phyloP scores from a whole-genome alignment of 163 green algal genomes.

The Botryococcus braunii region DNA sequence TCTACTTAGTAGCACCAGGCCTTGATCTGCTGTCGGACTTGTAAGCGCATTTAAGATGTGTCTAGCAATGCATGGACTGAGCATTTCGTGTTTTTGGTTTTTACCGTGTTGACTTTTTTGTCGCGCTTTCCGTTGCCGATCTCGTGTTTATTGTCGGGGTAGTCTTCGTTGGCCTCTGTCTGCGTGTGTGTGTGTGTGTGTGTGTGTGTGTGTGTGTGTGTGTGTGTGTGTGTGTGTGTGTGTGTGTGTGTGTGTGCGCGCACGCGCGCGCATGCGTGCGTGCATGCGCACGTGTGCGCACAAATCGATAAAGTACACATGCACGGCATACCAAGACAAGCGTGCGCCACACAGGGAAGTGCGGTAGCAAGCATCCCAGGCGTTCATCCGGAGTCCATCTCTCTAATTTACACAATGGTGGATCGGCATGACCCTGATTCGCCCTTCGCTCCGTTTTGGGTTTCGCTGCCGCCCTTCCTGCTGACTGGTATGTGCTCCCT shows the following conservation, averaged over 20 bases:
- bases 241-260: no score
- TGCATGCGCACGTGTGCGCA: background rate
- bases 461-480: background rate
- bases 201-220: no score
- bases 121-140: background rate
- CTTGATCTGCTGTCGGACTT: no score
- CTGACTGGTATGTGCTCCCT: no score
- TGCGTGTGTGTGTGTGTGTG: background rate
- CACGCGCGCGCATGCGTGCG: no score
- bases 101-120: no score
- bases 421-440: conserved; percentile 11
- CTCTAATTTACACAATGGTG: conserved; percentile 9
- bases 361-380: background rate
- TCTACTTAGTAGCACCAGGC: no score
- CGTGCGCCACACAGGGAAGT: background rate
- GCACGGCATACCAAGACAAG: background rate
- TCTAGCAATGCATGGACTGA: no score
- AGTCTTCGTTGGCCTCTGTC: background rate
- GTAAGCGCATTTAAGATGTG: no score
- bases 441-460: conserved; percentile 4
- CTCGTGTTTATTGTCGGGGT: background rate
- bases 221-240: no score
- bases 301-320: background rate
- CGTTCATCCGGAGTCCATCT: conserved; percentile 2
- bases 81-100: no score